Evolutionary conservation across 2,329 filamentous ascomycete species (phyloP), one percentile per base, ranked within the genome.

Genomic region (Lecanicillium sp.): DNA sequence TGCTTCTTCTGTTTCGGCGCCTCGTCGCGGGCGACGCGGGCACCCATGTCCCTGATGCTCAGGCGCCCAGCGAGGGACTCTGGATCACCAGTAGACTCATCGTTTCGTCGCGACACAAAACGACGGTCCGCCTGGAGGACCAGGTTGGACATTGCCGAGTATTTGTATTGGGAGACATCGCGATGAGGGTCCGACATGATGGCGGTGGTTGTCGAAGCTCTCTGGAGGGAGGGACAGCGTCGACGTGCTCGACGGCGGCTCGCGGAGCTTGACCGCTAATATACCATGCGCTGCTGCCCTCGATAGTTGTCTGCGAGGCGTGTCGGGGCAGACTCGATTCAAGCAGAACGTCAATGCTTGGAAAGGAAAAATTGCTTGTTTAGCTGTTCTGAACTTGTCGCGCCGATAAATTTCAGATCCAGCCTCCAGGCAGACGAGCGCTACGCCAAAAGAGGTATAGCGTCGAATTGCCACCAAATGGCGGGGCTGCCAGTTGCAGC

Each of bases 101-200:
- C 91, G 59, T 84, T 90, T 61, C 90, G 84, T 66, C 93, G 84
- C 55, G 89, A 89, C 60, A 95, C 86, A 66, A 98, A 97, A 60
- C 93, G 86, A 72, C 90, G 86, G 75, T 98, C 93, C 74, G 90
- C 90, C 87, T 98, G 93, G 81, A 98, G 88, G 66, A 98, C 93
- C 89, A 98, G 86, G 83, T 98, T 98, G 74, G 93, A 98, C 93
- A 98, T 97, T 69, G 88, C 90, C 83, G 90, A 90, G 81, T 96
- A 95, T 72, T 96, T 96, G 80, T 95, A 96, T 72, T 95, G 90
- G 69, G 89, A 90, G 62, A 95, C 87, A 85, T 93, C 82, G 69
- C 80, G 81, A 62, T 84, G 75, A 67, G 81, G 76, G 67, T 84
- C 86, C 68, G 86, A 78, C 87, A 91, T 90, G 50, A 65, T 77